Conservation (phyloP, 106 monocot species). For the Dendrobium nobile region DNA sequence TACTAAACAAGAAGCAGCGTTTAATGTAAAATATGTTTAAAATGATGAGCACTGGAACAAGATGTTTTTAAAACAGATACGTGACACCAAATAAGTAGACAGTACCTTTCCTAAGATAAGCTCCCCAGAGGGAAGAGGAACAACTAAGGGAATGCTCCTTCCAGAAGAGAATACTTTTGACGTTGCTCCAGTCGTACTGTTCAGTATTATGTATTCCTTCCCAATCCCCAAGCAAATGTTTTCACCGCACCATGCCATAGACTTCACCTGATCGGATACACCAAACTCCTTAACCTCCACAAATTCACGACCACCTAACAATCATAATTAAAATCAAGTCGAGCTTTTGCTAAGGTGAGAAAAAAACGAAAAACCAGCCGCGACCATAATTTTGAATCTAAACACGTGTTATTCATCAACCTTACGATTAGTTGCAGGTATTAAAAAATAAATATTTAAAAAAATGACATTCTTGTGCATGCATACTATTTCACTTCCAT, state of each 20-base stretch:
- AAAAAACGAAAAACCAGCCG: background rate
- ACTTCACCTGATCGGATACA: slow-evolving; percentile 75
- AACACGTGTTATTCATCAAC: background rate
- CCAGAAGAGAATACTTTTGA: slow-evolving; percentile 85
- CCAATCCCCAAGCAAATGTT: slow-evolving; percentile 96
- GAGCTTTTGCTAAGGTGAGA: background rate
- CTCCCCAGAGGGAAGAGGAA: slow-evolving; percentile 76
- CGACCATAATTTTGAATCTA: slow-evolving; percentile 1
- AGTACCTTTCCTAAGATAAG: slow-evolving; percentile 92
- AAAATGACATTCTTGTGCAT: background rate
- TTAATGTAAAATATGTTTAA: background rate
- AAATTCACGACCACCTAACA: slow-evolving; percentile 84
- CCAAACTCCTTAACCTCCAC: slow-evolving; percentile 95
- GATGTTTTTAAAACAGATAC: background rate
- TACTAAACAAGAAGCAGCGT: background rate
- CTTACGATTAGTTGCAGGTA: background rate
- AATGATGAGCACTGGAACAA: background rate
- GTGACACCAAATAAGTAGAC: background rate
- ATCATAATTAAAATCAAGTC: background rate
- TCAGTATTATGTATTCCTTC: slow-evolving; percentile 91
- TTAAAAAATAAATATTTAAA: background rate
- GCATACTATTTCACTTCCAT: background rate
- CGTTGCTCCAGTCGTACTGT: slow-evolving; percentile 68
- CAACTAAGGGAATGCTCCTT: slow-evolving; percentile 79
- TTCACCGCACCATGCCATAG: slow-evolving; percentile 98